Evolutionary conservation across 257 asterid species (phyloP).

Genomic region (Eucommia ulmoides): DNA sequence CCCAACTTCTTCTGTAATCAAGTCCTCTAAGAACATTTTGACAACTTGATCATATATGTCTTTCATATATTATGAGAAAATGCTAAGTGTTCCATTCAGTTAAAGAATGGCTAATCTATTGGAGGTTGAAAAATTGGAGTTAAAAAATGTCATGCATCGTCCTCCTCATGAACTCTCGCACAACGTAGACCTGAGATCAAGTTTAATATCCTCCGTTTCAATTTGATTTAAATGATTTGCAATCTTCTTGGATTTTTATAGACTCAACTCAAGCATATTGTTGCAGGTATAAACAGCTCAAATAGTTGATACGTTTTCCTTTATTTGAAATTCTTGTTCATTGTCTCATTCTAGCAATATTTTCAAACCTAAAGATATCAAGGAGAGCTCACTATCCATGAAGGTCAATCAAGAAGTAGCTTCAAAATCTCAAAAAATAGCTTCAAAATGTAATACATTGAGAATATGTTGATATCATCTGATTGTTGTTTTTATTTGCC

Average conservation of each 20-base stretch:
- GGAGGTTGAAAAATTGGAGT: conserved; percentile 72
- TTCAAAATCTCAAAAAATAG: conserved; percentile 29
- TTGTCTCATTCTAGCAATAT: conserved; percentile 30
- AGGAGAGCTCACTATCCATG: conserved; percentile 15
- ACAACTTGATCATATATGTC: too few species aligned
- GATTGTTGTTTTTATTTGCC: conserved; percentile 1
- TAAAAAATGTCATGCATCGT: too few species aligned
- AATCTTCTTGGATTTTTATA: background rate
- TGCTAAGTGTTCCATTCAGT: conserved; percentile 74
- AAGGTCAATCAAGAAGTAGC: conserved; percentile 26
- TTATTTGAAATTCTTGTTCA: conserved; percentile 3
- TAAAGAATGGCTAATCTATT: conserved; percentile 56
- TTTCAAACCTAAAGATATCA: conserved; percentile 18
- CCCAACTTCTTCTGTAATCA: too few species aligned
- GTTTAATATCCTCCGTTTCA: conserved; percentile 23
- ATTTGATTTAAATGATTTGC: background rate
- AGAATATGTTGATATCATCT: background rate
- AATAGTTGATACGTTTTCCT: background rate
- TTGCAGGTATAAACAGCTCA: background rate
- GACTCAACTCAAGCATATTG: background rate
- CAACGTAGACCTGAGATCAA: conserved; percentile 55
- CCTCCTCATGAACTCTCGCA: conserved; percentile 76
- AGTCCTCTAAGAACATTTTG: too few species aligned
- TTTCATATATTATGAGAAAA: too few species aligned
- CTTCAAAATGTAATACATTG: conserved; percentile 13